Percentiles rank a stretch among this genome's conserved stretches.
Evolutionary conservation across 1,139 yeast species (phyloP).

Genomic region (Hyphopichia pseudoburtonii): DNA sequence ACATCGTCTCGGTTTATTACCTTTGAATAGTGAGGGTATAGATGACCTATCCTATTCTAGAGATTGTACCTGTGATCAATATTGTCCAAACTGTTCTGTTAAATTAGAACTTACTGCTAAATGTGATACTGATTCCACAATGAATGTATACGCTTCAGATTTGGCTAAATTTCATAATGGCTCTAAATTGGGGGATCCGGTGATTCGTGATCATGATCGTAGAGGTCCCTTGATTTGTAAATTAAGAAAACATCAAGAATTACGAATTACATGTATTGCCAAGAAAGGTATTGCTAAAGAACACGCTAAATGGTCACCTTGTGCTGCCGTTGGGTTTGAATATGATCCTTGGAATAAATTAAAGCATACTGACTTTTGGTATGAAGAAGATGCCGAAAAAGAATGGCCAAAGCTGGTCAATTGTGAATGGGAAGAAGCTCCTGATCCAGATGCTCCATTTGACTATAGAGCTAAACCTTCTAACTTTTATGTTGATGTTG

Average conservation of each 20-base stretch:
- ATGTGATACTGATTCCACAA: conserved; percentile 84
- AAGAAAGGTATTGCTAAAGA: conserved; percentile 98
- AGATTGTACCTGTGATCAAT: conserved; percentile 97
- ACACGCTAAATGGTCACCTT: conserved; percentile 98
- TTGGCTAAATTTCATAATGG: conserved; percentile 56
- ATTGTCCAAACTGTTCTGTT: conserved; percentile 93
- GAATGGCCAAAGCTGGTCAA: conserved; percentile 94
- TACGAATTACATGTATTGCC: conserved; percentile 87
- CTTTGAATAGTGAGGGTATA: conserved; percentile 80
- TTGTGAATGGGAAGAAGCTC: conserved; percentile 95
- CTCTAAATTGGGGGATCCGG: conserved; percentile 72
- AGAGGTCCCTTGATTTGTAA: conserved; percentile 90
- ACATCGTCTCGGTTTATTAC: conserved; percentile 89
- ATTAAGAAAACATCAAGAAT: conserved; percentile 89
- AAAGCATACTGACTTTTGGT: conserved; percentile 95
- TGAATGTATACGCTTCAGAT: conserved; percentile 89
- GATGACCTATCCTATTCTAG: conserved; percentile 79
- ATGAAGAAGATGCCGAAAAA: conserved; percentile 78
- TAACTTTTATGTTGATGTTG: conserved; percentile 83
- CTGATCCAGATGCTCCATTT: conserved; percentile 82
- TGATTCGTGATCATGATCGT: conserved; percentile 71
- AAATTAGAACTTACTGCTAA: conserved; percentile 81
- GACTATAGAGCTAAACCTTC: conserved; percentile 83
- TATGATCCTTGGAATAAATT: conserved; percentile 99
- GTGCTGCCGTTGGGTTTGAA: conserved; percentile 96